Conservation (phyloP, 169 alveolate genomes). For the Cryptosporidium ryanae region DNA sequence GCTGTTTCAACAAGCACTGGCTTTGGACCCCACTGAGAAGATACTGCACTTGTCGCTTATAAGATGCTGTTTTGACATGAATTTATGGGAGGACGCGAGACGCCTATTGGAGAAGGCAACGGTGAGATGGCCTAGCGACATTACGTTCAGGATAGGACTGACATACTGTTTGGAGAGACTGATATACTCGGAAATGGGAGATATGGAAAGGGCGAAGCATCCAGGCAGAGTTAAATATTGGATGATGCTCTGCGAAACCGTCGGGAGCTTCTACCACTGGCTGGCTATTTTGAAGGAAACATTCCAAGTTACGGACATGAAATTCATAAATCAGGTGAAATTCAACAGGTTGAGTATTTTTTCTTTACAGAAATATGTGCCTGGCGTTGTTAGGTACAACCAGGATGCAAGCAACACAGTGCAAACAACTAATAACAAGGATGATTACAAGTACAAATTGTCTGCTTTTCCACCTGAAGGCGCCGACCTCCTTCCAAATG, state of each 20-base stretch:
- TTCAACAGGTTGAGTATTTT: conserved; percentile 19
- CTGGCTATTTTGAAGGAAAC: conserved; percentile 61
- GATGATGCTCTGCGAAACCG: conserved; percentile 72
- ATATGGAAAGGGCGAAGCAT: conserved; percentile 73
- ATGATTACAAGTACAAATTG: conserved; percentile 19
- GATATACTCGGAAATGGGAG: conserved; percentile 71
- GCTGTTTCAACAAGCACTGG: conserved; percentile 50
- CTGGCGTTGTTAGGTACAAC: conserved; percentile 29
- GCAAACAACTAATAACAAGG: conserved; percentile 3
- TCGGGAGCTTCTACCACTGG: conserved; percentile 66
- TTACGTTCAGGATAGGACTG: conserved; percentile 57
- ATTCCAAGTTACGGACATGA: conserved; percentile 38
- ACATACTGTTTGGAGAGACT: conserved; percentile 57
- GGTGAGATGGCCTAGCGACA: conserved; percentile 66
- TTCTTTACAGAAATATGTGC: conserved; percentile 43
- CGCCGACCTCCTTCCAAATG: conserved; percentile 28
- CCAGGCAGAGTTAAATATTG: conserved; percentile 73
- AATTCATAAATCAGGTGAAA: conserved; percentile 41
- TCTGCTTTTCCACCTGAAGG: conserved; percentile 61
- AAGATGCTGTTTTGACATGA: conserved; percentile 70
- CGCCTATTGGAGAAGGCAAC: conserved; percentile 41
- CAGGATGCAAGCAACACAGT: conserved; percentile 13
- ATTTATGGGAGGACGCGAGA: conserved; percentile 74
- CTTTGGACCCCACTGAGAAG: conserved; percentile 64
- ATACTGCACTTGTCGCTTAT: conserved; percentile 37